These are phyloP conservation scores for Lachnellula cervina DNA, from an alignment of 2,329 filamentous ascomycete genomes.

Conservation along the genomic window DNA sequence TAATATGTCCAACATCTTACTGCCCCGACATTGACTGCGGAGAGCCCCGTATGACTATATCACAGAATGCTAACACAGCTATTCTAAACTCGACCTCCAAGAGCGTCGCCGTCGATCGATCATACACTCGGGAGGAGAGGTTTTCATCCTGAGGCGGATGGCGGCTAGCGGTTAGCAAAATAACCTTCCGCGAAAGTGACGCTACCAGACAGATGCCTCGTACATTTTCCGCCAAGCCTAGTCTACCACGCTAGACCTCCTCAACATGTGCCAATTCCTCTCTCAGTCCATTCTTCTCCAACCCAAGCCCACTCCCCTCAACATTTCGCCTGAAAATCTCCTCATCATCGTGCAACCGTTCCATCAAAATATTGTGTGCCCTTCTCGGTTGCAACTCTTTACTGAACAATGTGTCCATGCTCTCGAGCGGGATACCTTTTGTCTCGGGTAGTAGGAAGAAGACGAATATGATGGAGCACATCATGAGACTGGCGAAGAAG, in stretches of 20 bases:
- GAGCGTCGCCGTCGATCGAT: too few species aligned
- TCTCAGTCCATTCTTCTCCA: slow-evolving; percentile 20
- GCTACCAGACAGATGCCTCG: too few species aligned
- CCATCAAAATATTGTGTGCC: slow-evolving; percentile 24
- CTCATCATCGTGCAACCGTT: slow-evolving; percentile 22
- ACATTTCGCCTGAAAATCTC: slow-evolving; percentile 22
- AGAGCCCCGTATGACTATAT: too few species aligned
- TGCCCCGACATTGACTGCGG: too few species aligned
- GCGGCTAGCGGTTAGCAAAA: too few species aligned
- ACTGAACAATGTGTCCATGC: slow-evolving; percentile 41
- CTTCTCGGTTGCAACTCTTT: slow-evolving; percentile 14
- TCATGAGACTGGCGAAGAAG: slow-evolving; percentile 19
- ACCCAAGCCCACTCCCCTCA: slow-evolving; percentile 18
- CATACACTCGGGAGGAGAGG: too few species aligned
- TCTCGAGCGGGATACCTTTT: slow-evolving; percentile 62
- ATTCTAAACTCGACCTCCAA: too few species aligned
- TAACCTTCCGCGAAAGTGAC: too few species aligned
- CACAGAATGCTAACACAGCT: too few species aligned
- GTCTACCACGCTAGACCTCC: slow-evolving; percentile 11
- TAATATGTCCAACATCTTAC: too few species aligned
- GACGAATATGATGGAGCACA: slow-evolving; percentile 28
- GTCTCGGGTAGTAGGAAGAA: slow-evolving; percentile 61
- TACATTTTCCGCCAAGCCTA: too few species aligned
- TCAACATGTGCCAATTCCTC: slow-evolving; percentile 21
- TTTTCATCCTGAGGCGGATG: too few species aligned